Conservation (phyloP, 805 yeast genomes). For the Kuraishia hungarica region DNA sequence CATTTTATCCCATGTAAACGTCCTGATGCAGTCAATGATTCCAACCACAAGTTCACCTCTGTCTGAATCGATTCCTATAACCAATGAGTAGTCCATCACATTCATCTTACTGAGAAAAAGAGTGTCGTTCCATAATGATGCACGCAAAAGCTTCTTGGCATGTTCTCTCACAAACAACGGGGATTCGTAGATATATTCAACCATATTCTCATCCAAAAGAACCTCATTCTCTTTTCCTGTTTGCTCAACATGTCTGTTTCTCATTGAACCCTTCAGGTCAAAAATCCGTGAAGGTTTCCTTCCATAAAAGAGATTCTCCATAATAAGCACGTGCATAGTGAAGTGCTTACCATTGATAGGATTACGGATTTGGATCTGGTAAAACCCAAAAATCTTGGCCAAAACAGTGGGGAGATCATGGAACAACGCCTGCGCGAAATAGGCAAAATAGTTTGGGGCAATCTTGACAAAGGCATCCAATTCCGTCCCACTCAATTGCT, state of each 20-base stretch:
- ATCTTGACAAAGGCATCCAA: constrained; percentile 89
- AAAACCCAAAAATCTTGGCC: constrained; percentile 93
- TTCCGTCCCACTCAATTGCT: constrained; percentile 82
- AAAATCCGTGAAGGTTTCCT: constrained; percentile 77
- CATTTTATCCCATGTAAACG: constrained; percentile 98
- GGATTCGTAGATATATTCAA: constrained; percentile 91
- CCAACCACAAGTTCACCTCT: constrained; percentile 78
- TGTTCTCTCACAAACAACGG: constrained; percentile 92
- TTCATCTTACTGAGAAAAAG: constrained; percentile 92
- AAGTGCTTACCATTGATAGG: constrained; percentile 66
- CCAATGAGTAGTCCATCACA: constrained; percentile 96
- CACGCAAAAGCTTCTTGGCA: constrained; percentile 75
- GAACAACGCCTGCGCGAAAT: constrained; percentile 90
- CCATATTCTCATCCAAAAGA: constrained; percentile 93
- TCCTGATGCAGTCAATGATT: constrained; percentile 86
- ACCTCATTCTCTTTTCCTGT: constrained; percentile 96
- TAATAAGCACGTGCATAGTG: constrained; percentile 84
- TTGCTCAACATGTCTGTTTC: constrained; percentile 93
- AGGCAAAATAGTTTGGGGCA: constrained; percentile 95
- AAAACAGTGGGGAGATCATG: constrained; percentile 92
- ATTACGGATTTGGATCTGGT: constrained; percentile 84
- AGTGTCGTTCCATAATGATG: constrained; percentile 93
- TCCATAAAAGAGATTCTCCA: constrained; percentile 92
- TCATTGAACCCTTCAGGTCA: constrained; percentile 96
- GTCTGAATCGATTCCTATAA: constrained; percentile 78